Conservation (phyloP, 2,329 filamentous ascomycete species). For the Aureobasidium sp. region DNA sequence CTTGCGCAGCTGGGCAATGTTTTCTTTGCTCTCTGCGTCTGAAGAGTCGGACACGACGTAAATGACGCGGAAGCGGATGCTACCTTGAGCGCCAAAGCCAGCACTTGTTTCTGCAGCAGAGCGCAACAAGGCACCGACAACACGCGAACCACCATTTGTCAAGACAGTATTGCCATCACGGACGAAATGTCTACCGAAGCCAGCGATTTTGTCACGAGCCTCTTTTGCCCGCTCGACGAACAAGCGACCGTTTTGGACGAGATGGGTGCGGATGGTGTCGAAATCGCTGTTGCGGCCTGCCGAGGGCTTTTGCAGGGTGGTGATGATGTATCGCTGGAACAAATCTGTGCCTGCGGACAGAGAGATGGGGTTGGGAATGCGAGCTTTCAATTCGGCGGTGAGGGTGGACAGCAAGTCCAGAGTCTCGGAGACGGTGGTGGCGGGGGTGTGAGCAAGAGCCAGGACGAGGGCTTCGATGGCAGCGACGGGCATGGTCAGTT, state of each 20-base stretch:
- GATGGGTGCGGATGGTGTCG: conserved; percentile 71
- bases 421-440: conserved; percentile 88
- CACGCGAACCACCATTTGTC: conserved; percentile 80
- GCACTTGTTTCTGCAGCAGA: conserved; percentile 60
- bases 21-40: conserved; percentile 58
- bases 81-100: conserved; percentile 40
- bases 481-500: conserved; percentile 91
- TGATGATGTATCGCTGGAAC: conserved; percentile 88
- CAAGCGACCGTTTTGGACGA: conserved; percentile 76
- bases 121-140: conserved; percentile 70
- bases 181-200: conserved; percentile 71
- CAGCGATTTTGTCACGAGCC: conserved; percentile 74
- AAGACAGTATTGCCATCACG: conserved; percentile 73
- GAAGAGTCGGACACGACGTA: conserved; percentile 45
- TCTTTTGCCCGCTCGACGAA: conserved; percentile 85
- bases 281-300: conserved; percentile 57
- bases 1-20: conserved; percentile 63
- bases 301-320: conserved; percentile 52
- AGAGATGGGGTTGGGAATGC: conserved; percentile 81
- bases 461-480: conserved; percentile 87
- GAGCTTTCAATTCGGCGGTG: conserved; percentile 67
- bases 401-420: conserved; percentile 75
- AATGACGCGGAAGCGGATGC: conserved; percentile 73
- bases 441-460: conserved; percentile 70
- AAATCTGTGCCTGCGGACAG: conserved; percentile 90